A percentile compares a stretch with the other conserved stretches of the same genome.
phyloP scores from a whole-genome alignment of 139 green algal genomes.

The Bryopsis sp. region DNA sequence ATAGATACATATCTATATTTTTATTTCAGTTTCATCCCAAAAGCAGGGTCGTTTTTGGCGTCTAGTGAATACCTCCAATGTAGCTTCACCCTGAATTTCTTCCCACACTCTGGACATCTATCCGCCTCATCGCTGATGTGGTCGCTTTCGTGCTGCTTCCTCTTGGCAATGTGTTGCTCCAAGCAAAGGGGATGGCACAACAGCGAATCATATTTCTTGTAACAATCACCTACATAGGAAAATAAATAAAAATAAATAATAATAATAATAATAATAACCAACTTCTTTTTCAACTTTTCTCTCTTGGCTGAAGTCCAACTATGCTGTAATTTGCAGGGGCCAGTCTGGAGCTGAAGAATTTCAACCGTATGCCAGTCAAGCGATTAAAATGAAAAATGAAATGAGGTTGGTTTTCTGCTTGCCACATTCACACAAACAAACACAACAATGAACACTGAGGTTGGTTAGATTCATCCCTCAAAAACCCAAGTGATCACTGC shows the following conservation, averaged over 20 bases:
- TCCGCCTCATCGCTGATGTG: slow-evolving; percentile 5
- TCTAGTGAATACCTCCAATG: not conserved
- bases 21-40: too few relatives aligned
- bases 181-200: not conserved
- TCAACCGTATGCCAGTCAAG: not conserved
- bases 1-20: too few relatives aligned
- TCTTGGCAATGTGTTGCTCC: not conserved
- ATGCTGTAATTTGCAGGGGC: not conserved
- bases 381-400: not conserved
- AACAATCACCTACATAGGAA: not conserved
- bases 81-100: slow-evolving; percentile 6
- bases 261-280: not conserved
- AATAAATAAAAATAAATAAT: not conserved
- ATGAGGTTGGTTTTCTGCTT: not conserved
- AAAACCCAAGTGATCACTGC: not conserved
- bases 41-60: too few relatives aligned
- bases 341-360: not conserved
- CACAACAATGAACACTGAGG: not conserved
- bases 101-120: not conserved
- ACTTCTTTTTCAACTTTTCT: too few relatives aligned
- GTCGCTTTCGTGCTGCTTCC: not conserved
- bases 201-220: slow-evolving; percentile 2
- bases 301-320: not conserved
- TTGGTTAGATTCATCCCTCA: not conserved
- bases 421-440: not conserved